These are phyloP conservation scores for Gnomoniopsis sp. DNA, from an alignment of 2,329 filamentous ascomycete genomes.

Conservation along the genomic window DNA sequence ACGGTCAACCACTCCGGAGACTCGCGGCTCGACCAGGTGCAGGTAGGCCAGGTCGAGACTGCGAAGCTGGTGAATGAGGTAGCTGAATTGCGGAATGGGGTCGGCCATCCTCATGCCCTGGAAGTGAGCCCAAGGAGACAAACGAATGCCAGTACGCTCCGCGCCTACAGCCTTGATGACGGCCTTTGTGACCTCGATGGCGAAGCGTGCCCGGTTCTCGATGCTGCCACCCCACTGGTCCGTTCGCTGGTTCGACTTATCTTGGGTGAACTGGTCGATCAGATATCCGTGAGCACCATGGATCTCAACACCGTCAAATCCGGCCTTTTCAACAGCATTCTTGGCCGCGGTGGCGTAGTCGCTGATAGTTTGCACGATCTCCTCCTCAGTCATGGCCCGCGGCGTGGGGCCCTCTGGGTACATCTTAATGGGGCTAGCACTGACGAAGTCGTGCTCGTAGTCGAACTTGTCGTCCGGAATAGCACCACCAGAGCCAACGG, in stretches of 20 bases:
- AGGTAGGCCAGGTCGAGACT: conserved; percentile 52
- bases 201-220: conserved; percentile 49
- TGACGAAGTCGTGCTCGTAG: conserved; percentile 37
- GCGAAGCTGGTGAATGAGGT: conserved; percentile 50
- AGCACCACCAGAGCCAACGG: conserved; percentile 39
- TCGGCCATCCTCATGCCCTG: conserved; percentile 59
- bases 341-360: conserved; percentile 55
- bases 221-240: conserved; percentile 54
- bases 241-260: conserved; percentile 47
- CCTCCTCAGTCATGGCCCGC: conserved; percentile 60
- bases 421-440: conserved; percentile 35
- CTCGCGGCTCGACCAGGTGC: conserved; percentile 56
- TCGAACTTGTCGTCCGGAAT: conserved; percentile 22
- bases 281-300: conserved; percentile 59
- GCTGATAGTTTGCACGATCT: conserved; percentile 62
- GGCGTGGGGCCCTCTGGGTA: conserved; percentile 51
- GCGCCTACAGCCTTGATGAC: conserved; percentile 42
- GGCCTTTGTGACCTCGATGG: conserved; percentile 45
- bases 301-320: conserved; percentile 68
- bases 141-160: conserved; percentile 48
- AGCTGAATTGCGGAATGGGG: conserved; percentile 54
- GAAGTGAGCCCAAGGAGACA: conserved; percentile 56
- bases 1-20: conserved; percentile 31
- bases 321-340: conserved; percentile 53
- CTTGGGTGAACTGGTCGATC: conserved; percentile 59